Evolutionary conservation across 192 early-diverging fungal species (phyloP), one percentile per base, ranked within the genome.

Genomic region (Dissophora globulifera): DNA sequence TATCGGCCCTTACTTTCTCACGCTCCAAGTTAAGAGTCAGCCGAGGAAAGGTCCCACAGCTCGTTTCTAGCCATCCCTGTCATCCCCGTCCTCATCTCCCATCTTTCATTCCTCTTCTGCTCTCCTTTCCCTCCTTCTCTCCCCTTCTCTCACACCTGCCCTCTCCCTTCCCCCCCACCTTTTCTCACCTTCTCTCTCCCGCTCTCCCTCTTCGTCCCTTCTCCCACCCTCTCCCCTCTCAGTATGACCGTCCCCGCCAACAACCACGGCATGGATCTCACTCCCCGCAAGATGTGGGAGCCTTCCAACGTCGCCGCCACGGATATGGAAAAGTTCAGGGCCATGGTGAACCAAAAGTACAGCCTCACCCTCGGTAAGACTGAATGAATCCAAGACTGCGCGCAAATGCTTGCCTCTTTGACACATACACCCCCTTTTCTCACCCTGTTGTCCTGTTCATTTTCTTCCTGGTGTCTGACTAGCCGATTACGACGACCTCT

Each of bases 401-500:
- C 35, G 6, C 35, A 38, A 38, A 9, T 38, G 35, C 35, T 38
- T 19, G 33, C 26, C 31, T 31, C n/a, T 56, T 30, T 15, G 17
- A 20, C 50, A 12, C 42, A 29, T 5, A n/a, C n/a, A n/a, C n/a
- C n/a, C n/a, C n/a, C n/a, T 51, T 19, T n/a, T 43, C 38, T 63
- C 35, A 22, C n/a, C 1, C 35, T 41, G 35, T 31, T 58, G 7
- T 43, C 53, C 45, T 49, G n/a, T 30, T 45, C 58, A 23, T 22
- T 25, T 58, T 57, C 51, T 29, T 41, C 40, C 38, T 63, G 38
- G 7, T 27, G 32, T 17, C 9, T 33, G 12, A 31, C 0, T 76
- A 85, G 86, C 41, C 27, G 79, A 78, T 31, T 97, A 99, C 59
- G 79, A 86, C 29, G 92, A 91, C 4, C 83, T 99, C 11, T 91